phyloP scores from a whole-genome alignment of 2,329 filamentous ascomycete genomes.

The Phialophora tarda region DNA sequence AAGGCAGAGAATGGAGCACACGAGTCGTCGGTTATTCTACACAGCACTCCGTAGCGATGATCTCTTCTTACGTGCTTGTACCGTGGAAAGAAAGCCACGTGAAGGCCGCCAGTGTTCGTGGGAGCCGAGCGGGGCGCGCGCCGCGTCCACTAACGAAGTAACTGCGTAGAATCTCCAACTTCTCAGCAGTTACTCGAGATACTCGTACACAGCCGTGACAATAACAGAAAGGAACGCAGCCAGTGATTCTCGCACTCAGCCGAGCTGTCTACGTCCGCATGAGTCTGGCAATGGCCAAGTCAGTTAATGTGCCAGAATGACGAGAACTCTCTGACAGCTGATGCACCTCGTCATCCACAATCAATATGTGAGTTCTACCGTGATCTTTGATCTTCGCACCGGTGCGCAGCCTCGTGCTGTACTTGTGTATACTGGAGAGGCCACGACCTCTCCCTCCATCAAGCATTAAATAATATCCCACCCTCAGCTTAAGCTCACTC shows the following conservation, averaged over 20 bases:
- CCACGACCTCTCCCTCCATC: not conserved
- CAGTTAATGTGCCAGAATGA: not conserved
- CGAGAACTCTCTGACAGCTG: not conserved
- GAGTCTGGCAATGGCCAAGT: not conserved
- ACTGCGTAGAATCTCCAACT: not conserved
- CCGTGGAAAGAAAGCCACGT: not conserved
- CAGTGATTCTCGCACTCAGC: not conserved
- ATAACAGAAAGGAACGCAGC: not conserved
- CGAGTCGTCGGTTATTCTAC: not conserved
- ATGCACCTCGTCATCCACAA: not conserved
- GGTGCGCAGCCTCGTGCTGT: not conserved
- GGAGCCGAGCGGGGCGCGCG: too few species aligned
- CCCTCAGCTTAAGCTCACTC: not conserved
- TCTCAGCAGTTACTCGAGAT: not conserved
- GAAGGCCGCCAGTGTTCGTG: not conserved
- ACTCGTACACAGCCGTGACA: not conserved
- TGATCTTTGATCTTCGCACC: not conserved
- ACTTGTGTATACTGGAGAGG: not conserved
- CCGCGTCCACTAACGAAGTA: not conserved
- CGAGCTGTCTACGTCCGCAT: not conserved
- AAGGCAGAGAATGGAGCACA: not conserved
- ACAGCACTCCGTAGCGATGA: not conserved
- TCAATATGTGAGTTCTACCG: not conserved
- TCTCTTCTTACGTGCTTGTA: too few species aligned
- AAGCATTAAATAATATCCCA: not conserved